Base-by-base conservation (phyloP, 106 monocot species). In the Apostasia shenzhenica region DNA sequence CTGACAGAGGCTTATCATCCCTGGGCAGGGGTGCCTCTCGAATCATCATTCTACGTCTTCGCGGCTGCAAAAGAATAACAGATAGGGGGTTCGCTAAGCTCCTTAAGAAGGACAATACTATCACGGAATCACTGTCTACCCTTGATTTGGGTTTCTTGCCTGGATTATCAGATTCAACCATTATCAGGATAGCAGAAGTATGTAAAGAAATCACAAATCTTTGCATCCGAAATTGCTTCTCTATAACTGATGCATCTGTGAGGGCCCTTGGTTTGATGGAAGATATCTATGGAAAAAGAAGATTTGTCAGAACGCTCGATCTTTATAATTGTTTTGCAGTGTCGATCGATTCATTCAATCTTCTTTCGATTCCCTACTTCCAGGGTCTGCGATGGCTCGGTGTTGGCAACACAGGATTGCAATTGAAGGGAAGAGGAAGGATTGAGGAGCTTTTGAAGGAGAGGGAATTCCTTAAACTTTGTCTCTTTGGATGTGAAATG, bases 351-450 rank as follows among this genome's bases (percentile, higher is more conserved):
- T 85, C 81, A 8, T 63, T 82, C 10, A 54, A 44, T 54, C 41
- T 79, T 44, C 53, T 94, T 62, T 54, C 44, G 14, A 66, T 11
- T 66, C 82, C 88, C 26, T 74, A 67, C 64, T 95, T 91, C 53
- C 66, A 63, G 13, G 80, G 84, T 3, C 76, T 95, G 7, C 83
- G 80, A 1, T 95, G 91, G 91, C 77, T 95, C 54, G 95, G 91
- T 14, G 59, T 86, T 38, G 83, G 88, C 8, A 53, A 74, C 57
- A 88, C 80, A 0, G 66, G 55, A 65, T 67, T 90, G 55, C 59
- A 48, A 14, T 54, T 48, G 38, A 76, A 79, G 73, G 64, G 69
- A 44, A 63, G 48, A 43, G 66, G 48, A 5, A 56, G 64, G 44
- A n/a, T 77, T 8, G 1, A 14, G 8, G 75, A 77, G 64, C 71